Conservation (phyloP, 306 rosid genomes). For the Sicyos edulis region DNA sequence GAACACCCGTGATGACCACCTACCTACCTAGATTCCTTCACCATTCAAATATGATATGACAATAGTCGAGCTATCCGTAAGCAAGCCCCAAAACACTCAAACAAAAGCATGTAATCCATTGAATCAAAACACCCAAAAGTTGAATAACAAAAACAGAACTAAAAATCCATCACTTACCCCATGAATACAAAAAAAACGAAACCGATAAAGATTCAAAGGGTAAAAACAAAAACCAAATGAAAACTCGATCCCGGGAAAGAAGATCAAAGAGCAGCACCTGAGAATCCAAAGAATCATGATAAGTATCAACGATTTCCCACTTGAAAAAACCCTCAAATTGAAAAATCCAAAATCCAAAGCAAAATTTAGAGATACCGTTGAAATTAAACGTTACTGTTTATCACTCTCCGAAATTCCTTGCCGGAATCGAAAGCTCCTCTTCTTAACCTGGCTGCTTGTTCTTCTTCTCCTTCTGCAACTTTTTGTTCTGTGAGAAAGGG, state of each 20-base stretch:
- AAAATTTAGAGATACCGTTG: conserved; percentile 16
- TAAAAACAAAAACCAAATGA: conserved; percentile 18
- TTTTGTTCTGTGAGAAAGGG: conserved; percentile 15
- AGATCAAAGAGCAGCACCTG: conserved; percentile 27
- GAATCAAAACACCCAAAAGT: not conserved
- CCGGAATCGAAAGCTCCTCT: conserved; percentile 23
- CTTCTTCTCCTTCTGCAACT: conserved; percentile 8
- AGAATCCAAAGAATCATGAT: conserved; percentile 14
- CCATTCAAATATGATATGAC: too few species aligned
- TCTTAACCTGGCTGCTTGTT: not conserved
- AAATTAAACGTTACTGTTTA: not conserved
- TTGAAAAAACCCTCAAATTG: not conserved
- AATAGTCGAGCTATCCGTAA: too few species aligned
- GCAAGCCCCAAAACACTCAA: too few species aligned
- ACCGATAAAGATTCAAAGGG: conserved; percentile 11
- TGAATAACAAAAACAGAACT: too few species aligned
- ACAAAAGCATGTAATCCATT: not conserved
- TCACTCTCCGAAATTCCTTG: conserved; percentile 21
- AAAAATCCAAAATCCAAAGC: not conserved
- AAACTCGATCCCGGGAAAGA: conserved; percentile 31
- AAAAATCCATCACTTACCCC: conserved; percentile 35
- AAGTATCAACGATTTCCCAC: not conserved
- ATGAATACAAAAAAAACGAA: conserved; percentile 42
- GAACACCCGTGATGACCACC: too few species aligned
- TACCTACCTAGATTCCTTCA: too few species aligned